Evolutionary conservation across 495 filamentous ascomycete genomes (phyloP).

Genomic region (Lophium mytilinum): DNA sequence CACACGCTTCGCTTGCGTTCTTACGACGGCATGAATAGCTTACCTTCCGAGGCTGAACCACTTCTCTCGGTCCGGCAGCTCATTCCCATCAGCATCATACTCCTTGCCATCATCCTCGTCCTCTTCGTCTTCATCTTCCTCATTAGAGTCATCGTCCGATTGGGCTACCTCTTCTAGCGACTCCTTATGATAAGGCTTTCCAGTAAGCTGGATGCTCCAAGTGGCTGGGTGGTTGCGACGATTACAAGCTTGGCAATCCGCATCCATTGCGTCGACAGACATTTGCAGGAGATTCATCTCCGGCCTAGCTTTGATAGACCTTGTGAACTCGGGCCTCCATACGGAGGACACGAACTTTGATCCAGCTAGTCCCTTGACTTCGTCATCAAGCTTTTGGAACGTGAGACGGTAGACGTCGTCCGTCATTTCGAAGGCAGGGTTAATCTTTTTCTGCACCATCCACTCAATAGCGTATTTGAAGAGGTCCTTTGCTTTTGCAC

Average conservation of each 20-base stretch:
- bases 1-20: too few species aligned
- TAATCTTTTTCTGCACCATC: slow-evolving; percentile 70
- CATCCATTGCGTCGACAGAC: slow-evolving; percentile 11
- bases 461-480: slow-evolving; percentile 76
- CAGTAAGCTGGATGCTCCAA: slow-evolving; percentile 52
- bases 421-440: slow-evolving; percentile 60
- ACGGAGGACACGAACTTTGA: slow-evolving; percentile 66
- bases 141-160: slow-evolving; percentile 29
- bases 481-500: slow-evolving; percentile 63
- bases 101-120: slow-evolving; percentile 11
- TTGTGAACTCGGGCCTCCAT: slow-evolving; percentile 62
- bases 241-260: slow-evolving; percentile 70
- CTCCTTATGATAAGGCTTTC: slow-evolving; percentile 60
- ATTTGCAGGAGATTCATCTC: slow-evolving; percentile 32
- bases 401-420: slow-evolving; percentile 61
- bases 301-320: slow-evolving; percentile 59
- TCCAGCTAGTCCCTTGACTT: slow-evolving; percentile 56
- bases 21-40: not conserved
- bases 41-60: not conserved
- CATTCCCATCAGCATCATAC: slow-evolving; percentile 9
- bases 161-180: slow-evolving; percentile 54
- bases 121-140: slow-evolving; percentile 37
- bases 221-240: slow-evolving; percentile 60
- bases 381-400: slow-evolving; percentile 67
- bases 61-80: not conserved